These are phyloP conservation scores for Pseudomicrostroma phylloplanum DNA, from an alignment of 1,284 basidiomycete species.

Conservation along the genomic window DNA sequence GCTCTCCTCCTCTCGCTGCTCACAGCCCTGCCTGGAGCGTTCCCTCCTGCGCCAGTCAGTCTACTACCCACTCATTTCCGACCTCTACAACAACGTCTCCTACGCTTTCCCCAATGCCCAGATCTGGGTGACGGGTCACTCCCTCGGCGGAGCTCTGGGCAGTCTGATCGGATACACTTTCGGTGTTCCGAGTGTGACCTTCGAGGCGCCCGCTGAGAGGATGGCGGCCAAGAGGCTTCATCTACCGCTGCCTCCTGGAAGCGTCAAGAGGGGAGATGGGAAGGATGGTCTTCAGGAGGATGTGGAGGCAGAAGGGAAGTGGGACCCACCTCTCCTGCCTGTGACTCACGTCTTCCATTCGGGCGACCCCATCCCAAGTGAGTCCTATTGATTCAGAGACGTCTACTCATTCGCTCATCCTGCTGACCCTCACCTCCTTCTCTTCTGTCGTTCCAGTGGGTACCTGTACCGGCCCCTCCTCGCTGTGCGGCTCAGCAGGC, in stretches of 20 bases:
- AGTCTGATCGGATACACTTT: conserved; percentile 84
- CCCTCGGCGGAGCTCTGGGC: conserved; percentile 77
- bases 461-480: conserved; percentile 39
- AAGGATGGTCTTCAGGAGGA: conserved; percentile 15
- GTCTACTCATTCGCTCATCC: background rate
- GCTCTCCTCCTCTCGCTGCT: conserved; percentile 55
- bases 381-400: background rate
- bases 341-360: conserved; percentile 71
- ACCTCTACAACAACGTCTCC: conserved; percentile 58
- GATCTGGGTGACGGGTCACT: conserved; percentile 84
- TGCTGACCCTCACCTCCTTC: background rate
- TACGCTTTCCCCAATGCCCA: conserved; percentile 86
- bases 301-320: conserved; percentile 1
- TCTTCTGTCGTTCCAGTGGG: conserved; percentile 20
- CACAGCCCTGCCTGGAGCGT: conserved; percentile 71
- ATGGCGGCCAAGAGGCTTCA: conserved; percentile 79
- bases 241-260: conserved; percentile 62
- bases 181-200: conserved; percentile 80
- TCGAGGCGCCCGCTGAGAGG: conserved; percentile 85
- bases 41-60: conserved; percentile 75
- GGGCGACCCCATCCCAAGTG: conserved; percentile 62
- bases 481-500: conserved; percentile 45
- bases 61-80: conserved; percentile 85
- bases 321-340: conserved; percentile 22
- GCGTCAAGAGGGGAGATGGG: background rate